phyloP scores from a whole-genome alignment of 2,329 filamentous ascomycete genomes.

The Herpotrichia juniperi region DNA sequence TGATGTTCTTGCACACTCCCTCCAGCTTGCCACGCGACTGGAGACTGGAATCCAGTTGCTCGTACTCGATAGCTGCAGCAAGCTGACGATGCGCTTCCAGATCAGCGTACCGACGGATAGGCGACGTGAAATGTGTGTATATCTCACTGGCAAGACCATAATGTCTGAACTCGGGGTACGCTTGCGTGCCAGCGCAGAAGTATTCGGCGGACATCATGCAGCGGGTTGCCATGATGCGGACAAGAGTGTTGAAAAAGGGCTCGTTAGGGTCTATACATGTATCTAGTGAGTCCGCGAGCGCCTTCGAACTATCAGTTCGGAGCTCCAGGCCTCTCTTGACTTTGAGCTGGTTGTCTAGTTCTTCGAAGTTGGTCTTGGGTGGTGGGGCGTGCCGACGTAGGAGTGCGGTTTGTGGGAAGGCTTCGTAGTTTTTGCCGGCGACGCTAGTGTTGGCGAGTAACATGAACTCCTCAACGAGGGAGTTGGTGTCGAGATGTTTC shows the following conservation, averaged over 20 bases:
- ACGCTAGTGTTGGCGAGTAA: slow-evolving; percentile 96
- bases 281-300: slow-evolving; percentile 93
- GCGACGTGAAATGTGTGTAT: slow-evolving; percentile 98
- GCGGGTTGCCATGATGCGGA: slow-evolving; percentile 95
- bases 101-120: slow-evolving; percentile 97
- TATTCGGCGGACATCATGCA: slow-evolving; percentile 99
- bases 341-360: slow-evolving; percentile 87
- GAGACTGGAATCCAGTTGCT: slow-evolving; percentile 79
- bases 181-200: slow-evolving; percentile 92
- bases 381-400: slow-evolving; percentile 90
- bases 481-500: slow-evolving; percentile 91
- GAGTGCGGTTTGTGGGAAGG: slow-evolving; percentile 94
- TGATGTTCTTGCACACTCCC: slow-evolving; percentile 97
- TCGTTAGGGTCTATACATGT: slow-evolving; percentile 77
- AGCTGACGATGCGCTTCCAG: slow-evolving; percentile 92
- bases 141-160: slow-evolving; percentile 96
- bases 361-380: slow-evolving; percentile 95
- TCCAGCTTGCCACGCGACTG: slow-evolving; percentile 86
- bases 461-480: slow-evolving; percentile 99
- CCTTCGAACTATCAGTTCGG: slow-evolving; percentile 83
- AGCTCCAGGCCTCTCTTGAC: slow-evolving; percentile 84
- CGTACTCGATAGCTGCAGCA: slow-evolving; percentile 93
- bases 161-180: slow-evolving; percentile 93
- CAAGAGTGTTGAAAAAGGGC: slow-evolving; percentile 97
- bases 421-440: slow-evolving; percentile 84